Percentiles rank a stretch among this genome's conserved stretches.
Evolutionary conservation across 768 basidiomycete species (phyloP).

Genomic region (Postia placenta): DNA sequence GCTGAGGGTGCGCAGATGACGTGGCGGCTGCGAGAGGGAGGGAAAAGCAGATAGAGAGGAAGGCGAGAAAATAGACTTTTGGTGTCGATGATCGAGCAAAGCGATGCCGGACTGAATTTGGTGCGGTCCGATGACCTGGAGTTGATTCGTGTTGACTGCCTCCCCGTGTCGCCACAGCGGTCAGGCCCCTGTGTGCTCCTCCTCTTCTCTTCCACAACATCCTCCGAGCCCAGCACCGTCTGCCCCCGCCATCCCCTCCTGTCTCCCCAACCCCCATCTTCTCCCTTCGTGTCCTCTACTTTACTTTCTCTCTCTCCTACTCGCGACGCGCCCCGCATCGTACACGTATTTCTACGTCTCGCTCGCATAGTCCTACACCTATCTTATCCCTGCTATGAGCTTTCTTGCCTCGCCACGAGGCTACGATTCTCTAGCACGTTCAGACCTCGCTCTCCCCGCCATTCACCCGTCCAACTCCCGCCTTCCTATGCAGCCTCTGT

Average conservation of each 20-base stretch:
- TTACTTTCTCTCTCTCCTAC: constrained; percentile 13
- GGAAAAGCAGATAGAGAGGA: neutral
- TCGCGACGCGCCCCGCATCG: constrained; percentile 2
- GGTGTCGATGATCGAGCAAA: constrained; percentile 1
- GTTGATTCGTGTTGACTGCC: constrained; percentile 5
- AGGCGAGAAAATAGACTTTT: constrained; percentile 1
- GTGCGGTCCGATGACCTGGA: constrained; percentile 9
- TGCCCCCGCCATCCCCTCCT: constrained; percentile 13
- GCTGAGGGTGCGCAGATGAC: neutral
- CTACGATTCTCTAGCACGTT: constrained; percentile 24
- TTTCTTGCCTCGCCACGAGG: constrained; percentile 23
- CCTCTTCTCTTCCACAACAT: constrained; percentile 11
- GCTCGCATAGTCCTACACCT: constrained; percentile 11
- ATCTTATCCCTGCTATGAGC: constrained; percentile 24
- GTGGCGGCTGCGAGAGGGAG: neutral
- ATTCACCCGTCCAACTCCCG: constrained; percentile 12
- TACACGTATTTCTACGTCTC: constrained; percentile 4
- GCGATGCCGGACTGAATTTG: constrained; percentile 2
- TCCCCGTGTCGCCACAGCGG: constrained; percentile 6
- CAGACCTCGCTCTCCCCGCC: constrained; percentile 17
- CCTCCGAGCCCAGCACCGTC: constrained; percentile 14
- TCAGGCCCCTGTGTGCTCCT: constrained; percentile 15
- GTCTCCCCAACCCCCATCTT: constrained; percentile 14
- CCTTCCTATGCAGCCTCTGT: constrained; percentile 17
- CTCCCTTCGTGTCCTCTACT: constrained; percentile 10